A percentile compares a stretch with the other conserved stretches of the same genome.
These are phyloP conservation scores for Sesbania bispinosa DNA, from an alignment of 306 rosid species.

Conservation along the genomic window DNA sequence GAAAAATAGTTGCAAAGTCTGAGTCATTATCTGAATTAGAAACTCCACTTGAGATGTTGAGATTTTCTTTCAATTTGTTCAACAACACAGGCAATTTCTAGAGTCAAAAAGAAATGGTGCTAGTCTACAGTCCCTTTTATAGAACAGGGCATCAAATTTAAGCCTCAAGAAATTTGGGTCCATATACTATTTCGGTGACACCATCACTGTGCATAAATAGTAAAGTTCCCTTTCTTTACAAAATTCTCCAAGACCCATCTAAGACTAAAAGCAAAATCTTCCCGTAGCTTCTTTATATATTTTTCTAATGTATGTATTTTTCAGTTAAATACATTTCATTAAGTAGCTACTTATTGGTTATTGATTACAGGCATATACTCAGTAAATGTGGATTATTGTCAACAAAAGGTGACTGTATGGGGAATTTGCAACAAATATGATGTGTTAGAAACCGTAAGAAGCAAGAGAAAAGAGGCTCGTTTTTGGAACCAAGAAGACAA, in stretches of 20 bases:
- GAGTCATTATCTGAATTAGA: not conserved
- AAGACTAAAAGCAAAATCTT: not conserved
- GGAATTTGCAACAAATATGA: constrained; percentile 90
- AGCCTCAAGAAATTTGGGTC: constrained; percentile 10
- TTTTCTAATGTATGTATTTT: not conserved
- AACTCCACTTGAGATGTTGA: not conserved
- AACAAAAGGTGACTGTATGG: constrained; percentile 88
- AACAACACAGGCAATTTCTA: not conserved
- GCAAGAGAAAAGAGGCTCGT: constrained; percentile 77
- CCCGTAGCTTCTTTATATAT: not conserved
- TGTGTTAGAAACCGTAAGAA: constrained; percentile 54
- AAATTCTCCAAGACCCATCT: not conserved
- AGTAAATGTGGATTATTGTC: constrained; percentile 57
- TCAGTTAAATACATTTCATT: not conserved
- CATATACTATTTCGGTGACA: constrained; percentile 19
- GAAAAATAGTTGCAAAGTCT: not conserved
- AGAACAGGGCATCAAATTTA: not conserved
- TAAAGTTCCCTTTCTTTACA: not conserved
- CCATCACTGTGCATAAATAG: constrained; percentile 15
- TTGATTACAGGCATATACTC: constrained; percentile 73
- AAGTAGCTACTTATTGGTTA: not conserved
- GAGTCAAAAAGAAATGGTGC: not conserved
- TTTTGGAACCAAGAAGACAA: constrained; percentile 76
- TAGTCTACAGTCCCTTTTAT: not conserved
- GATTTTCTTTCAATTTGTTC: not conserved